phyloP scores from a whole-genome alignment of 2,329 filamentous ascomycete genomes.

The Fusarium newnesense region DNA sequence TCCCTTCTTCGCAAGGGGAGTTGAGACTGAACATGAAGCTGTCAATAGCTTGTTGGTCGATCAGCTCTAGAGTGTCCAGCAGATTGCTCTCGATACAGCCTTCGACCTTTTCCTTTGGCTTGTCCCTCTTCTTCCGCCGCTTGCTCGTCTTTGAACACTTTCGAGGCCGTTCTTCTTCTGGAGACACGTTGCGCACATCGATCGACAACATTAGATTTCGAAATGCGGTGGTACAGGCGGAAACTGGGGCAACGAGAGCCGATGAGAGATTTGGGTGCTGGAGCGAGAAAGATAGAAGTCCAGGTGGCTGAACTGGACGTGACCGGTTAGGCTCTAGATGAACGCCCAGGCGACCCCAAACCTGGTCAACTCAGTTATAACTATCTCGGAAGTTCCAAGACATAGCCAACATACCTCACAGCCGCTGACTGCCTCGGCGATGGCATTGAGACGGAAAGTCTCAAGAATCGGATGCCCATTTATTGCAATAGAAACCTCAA shows the following conservation, averaged over 20 bases:
- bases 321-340: slow-evolving; percentile 37
- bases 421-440: slow-evolving; percentile 35
- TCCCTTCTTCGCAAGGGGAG: neutral
- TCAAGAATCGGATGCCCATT: slow-evolving; percentile 33
- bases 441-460: neutral
- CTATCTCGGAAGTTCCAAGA: neutral
- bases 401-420: slow-evolving; percentile 41
- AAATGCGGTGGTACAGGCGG: slow-evolving; percentile 43
- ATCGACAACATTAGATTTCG: slow-evolving; percentile 42
- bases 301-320: slow-evolving; percentile 10
- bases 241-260: slow-evolving; percentile 43
- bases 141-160: neutral
- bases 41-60: slow-evolving; percentile 46
- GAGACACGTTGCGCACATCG: slow-evolving; percentile 23
- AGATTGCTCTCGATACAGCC: slow-evolving; percentile 1
- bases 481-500: slow-evolving; percentile 43
- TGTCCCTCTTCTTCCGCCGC: slow-evolving; percentile 19
- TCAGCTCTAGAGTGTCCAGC: slow-evolving; percentile 23
- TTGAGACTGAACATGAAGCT: slow-evolving; percentile 44
- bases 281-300: slow-evolving; percentile 47
- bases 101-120: neutral
- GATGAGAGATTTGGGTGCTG: slow-evolving; percentile 51
- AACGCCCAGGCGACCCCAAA: slow-evolving; percentile 48
- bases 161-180: neutral
- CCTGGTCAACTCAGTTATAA: slow-evolving; percentile 28